Base-by-base conservation (phyloP, 2,329 filamentous ascomycete species). In the Fusarium floridanum region DNA sequence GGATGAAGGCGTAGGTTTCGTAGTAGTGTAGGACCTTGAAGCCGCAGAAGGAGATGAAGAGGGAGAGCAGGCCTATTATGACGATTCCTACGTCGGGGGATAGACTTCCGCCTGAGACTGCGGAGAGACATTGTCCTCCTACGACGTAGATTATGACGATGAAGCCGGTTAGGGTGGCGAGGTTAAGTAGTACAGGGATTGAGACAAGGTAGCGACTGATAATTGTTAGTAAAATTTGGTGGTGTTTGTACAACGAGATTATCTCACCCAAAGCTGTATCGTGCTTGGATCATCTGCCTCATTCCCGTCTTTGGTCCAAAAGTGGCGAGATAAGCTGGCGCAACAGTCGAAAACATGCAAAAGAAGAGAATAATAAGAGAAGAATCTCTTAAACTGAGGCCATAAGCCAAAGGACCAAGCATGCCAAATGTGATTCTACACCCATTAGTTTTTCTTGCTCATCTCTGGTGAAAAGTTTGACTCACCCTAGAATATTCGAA, bases 211-310 rank as follows among this genome's bases (percentile, higher is more conserved):
- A 91, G 45, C 87, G 85, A 20, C 86, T 86, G 37, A 12, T n/a
- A 9, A 1, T 3, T 10, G 61, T 70, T 72, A 74, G 64, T 27
- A 50, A 34, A 12, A 9, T 7, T 1, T 3, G 17, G 34, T 43
- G 6, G 29, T 16, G n/a, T 20, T n/a, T 17, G 27, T 24, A 5
- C 10, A 41, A 10, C 2, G 24, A 10, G 41, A 8, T 16, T 9
- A 53, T 66, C 61, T 71, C 81, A 88, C 84, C 89, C 90, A 78
- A 91, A 93, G 45, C 87, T 88, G 80, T 88, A 92, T 24, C 91
- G 85, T 5, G 91, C 90, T 74, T 91, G 89, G 9, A 92, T 87
- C 86, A 92, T 91, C 80, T 92, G 90, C 17, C 91, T 86, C 86
- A 92, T 88, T 48, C 90, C 91, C 11, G 90, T 91, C 80, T 88